Evolutionary conservation across 106 monocot genomes (phyloP).

Genomic region (Hemerocallis citrina): DNA sequence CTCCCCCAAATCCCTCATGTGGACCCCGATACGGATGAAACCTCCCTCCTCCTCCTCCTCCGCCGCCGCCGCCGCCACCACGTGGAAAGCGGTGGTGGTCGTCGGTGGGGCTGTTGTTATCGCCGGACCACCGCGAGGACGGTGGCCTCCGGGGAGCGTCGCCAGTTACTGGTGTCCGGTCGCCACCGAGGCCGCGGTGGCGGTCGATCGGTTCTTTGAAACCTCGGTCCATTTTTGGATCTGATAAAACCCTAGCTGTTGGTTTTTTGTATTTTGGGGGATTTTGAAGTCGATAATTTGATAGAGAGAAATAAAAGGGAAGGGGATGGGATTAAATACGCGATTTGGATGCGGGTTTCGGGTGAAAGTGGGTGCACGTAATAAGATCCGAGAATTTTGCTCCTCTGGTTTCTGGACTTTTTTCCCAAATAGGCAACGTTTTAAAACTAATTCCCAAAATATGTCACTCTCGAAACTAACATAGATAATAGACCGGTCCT

Average conservation of each 20-base stretch:
- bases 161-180: neutral
- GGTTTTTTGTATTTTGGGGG: neutral
- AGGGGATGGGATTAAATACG: no score
- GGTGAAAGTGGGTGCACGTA: no score
- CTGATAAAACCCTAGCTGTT: neutral
- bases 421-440: no score
- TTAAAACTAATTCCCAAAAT: no score
- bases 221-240: neutral
- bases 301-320: neutral
- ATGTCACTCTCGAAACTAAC: no score
- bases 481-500: no score
- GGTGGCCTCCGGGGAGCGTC: neutral
- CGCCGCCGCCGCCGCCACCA: neutral
- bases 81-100: neutral
- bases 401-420: no score
- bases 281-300: neutral
- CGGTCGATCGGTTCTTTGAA: neutral
- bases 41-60: neutral
- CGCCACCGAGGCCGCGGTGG: neutral
- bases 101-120: neutral
- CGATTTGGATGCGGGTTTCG: no score
- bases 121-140: constrained; percentile 7
- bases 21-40: constrained; percentile 2
- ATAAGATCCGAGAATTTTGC: no score
- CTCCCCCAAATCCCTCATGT: neutral